phyloP scores from a whole-genome alignment of 768 basidiomycete genomes.

The Obba rivulosa region DNA sequence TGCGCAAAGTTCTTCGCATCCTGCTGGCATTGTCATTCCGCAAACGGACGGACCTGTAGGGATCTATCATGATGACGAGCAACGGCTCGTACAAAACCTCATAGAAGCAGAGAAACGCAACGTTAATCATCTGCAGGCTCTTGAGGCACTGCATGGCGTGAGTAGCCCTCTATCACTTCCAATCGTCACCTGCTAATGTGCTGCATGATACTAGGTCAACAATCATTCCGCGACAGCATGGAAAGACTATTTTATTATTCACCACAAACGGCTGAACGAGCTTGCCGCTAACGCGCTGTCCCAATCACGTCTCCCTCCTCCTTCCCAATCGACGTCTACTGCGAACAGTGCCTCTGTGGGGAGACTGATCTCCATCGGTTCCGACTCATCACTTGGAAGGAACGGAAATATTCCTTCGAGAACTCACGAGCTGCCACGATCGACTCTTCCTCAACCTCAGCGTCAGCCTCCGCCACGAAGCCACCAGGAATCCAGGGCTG shows the following conservation, averaged over 20 bases:
- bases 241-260: constrained; percentile 79
- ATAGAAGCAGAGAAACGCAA: constrained; percentile 31
- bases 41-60: constrained; percentile 39
- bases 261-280: constrained; percentile 55
- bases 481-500: no score
- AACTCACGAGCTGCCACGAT: no score
- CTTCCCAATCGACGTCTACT: neutral
- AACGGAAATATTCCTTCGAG: no score
- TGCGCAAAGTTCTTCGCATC: no score
- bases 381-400: neutral
- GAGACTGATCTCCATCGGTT: neutral
- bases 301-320: neutral
- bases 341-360: neutral
- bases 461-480: no score
- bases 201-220: constrained; percentile 28
- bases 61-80: constrained; percentile 47
- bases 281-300: constrained; percentile 14
- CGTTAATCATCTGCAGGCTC: constrained; percentile 55
- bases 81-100: constrained; percentile 46
- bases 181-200: neutral
- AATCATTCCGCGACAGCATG: constrained; percentile 54
- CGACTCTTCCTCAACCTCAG: no score
- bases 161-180: constrained; percentile 18
- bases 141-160: constrained; percentile 67
- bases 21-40: no score